These are phyloP conservation scores for Hypoxylon sp. DNA, from an alignment of 2,329 filamentous ascomycete species.

Conservation along the genomic window DNA sequence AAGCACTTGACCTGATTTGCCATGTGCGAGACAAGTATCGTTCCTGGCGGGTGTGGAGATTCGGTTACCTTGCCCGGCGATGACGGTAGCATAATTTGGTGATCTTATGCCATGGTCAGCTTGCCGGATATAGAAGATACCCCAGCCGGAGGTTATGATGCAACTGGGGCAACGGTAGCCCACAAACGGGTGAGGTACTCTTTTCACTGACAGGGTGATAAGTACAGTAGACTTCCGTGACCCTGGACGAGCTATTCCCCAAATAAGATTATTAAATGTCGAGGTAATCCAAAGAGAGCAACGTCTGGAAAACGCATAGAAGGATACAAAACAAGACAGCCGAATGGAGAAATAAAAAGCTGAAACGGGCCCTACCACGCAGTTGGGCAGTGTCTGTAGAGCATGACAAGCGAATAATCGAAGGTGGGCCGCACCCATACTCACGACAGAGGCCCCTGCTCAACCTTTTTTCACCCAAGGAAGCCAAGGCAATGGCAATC, in stretches of 20 bases:
- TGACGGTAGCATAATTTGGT: constrained; percentile 71
- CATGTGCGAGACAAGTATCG: constrained; percentile 65
- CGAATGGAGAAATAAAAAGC: constrained; percentile 58
- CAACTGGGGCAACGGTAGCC: constrained; percentile 58
- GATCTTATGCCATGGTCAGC: constrained; percentile 70
- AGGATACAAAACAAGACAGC: constrained; percentile 58
- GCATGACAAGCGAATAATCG: constrained; percentile 59
- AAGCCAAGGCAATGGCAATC: constrained; percentile 51
- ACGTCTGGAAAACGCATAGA: constrained; percentile 59
- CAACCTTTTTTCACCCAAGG: constrained; percentile 49
- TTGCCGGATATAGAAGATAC: constrained; percentile 66
- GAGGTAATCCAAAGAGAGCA: constrained; percentile 52
- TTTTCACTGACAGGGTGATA: constrained; percentile 57
- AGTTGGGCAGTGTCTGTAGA: constrained; percentile 56
- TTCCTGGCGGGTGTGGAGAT: constrained; percentile 62
- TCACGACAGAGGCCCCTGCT: constrained; percentile 53
- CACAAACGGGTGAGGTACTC: constrained; percentile 52
- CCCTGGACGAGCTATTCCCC: constrained; percentile 45
- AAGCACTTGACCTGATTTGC: constrained; percentile 65
- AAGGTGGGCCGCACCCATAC: constrained; percentile 52
- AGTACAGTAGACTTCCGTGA: constrained; percentile 56
- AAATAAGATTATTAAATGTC: constrained; percentile 49
- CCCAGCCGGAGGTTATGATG: constrained; percentile 61
- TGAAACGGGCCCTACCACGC: constrained; percentile 64
- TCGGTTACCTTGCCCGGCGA: constrained; percentile 63